phyloP scores from a whole-genome alignment of 179 eudicot genomes.

The Corrigiola litoralis region DNA sequence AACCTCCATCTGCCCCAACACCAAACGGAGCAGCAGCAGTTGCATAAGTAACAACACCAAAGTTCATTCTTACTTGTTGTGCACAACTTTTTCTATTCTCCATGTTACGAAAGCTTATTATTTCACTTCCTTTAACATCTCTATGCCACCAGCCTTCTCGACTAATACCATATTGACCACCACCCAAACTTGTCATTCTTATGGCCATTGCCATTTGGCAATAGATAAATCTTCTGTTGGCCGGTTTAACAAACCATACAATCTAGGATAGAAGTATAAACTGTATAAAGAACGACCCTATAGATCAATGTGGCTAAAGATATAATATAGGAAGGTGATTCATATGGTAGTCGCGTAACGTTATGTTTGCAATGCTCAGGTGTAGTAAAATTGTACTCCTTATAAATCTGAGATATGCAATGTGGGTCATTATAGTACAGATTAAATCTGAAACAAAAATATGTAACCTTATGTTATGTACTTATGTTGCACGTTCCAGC shows the following conservation, averaged over 20 bases:
- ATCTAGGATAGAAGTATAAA: no score
- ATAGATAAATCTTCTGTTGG: no score
- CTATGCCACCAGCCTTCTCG: neutral
- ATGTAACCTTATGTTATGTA: neutral
- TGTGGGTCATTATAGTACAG: neutral
- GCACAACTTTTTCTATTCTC: neutral
- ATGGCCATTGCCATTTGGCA: neutral
- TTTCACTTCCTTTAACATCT: neutral
- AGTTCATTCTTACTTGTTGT: neutral
- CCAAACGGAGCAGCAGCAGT: neutral
- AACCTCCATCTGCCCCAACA: neutral
- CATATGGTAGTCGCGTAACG: neutral
- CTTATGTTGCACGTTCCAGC: slow-evolving; percentile 18
- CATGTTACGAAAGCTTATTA: neutral
- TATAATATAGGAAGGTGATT: neutral
- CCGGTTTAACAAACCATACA: no score
- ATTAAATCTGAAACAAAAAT: no score
- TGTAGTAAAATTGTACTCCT: neutral
- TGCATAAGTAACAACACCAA: neutral
- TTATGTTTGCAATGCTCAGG: neutral
- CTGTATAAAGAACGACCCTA: neutral
- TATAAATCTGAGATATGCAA: neutral
- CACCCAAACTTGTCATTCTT: neutral
- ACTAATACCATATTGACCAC: neutral
- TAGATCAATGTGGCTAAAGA: neutral